Conservation (phyloP, 2,329 filamentous ascomycete genomes). For the Xylaria digitata region DNA sequence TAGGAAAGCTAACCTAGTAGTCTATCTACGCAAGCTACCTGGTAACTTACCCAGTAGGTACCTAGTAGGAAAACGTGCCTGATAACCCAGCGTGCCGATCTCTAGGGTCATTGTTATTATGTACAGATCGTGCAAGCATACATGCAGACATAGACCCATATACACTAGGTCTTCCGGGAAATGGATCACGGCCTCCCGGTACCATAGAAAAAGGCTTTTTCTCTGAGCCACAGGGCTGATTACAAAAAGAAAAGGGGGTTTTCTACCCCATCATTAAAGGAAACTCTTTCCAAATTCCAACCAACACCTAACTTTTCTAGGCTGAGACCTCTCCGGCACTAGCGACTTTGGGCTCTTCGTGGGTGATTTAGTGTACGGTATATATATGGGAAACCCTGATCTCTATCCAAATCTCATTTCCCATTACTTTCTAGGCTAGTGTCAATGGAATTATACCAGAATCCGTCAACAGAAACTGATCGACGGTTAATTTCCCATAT, state of each 20-base stretch:
- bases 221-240: slow-evolving; percentile 34
- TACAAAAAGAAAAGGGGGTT: slow-evolving; percentile 25
- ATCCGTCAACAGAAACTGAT: not conserved
- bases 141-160: slow-evolving; percentile 11
- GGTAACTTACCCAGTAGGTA: not conserved
- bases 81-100: slow-evolving; percentile 19
- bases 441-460: not conserved
- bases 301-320: slow-evolving; percentile 12
- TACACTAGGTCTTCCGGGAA: slow-evolving; percentile 8
- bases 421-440: not conserved
- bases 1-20: not conserved
- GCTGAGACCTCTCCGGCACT: not conserved
- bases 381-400: slow-evolving; percentile 20
- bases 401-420: slow-evolving; percentile 14
- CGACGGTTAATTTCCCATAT: slow-evolving; percentile 6
- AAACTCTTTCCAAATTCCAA: slow-evolving; percentile 3
- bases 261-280: slow-evolving; percentile 7
- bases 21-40: too few species aligned
- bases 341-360: slow-evolving; percentile 3
- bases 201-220: slow-evolving; percentile 12
- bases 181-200: slow-evolving; percentile 20
- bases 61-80: not conserved
- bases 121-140: slow-evolving; percentile 30
- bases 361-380: too few species aligned
- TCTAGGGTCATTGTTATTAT: slow-evolving; percentile 5